Percentiles rank a stretch among this genome's conserved stretches.
Evolutionary conservation across 768 basidiomycete species (phyloP).

Genomic region (Pleurotus ostreatus): DNA sequence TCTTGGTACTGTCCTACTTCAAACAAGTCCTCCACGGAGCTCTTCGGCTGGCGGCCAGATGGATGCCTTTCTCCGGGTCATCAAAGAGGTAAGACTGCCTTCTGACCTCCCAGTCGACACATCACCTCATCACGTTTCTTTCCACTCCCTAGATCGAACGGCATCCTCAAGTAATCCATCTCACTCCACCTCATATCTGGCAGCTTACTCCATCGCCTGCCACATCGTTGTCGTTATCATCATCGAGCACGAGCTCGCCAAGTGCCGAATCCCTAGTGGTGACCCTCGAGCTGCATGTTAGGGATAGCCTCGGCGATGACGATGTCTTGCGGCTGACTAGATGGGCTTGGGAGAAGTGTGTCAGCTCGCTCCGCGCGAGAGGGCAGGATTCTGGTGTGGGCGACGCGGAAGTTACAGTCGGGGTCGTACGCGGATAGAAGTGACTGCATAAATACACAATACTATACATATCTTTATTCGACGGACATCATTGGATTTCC

Average conservation of each 20-base stretch:
- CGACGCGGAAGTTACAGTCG: slow-evolving; percentile 69
- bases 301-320: slow-evolving; percentile 58
- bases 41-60: slow-evolving; percentile 55
- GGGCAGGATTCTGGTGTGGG: slow-evolving; percentile 31
- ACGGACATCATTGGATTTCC: no score
- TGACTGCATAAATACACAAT: no score
- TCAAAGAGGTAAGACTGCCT: slow-evolving; percentile 64
- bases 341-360: slow-evolving; percentile 73
- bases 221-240: slow-evolving; percentile 9
- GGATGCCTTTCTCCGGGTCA: slow-evolving; percentile 74
- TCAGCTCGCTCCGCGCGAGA: slow-evolving; percentile 41
- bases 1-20: slow-evolving; percentile 82
- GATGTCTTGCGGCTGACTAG: slow-evolving; percentile 69
- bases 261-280: slow-evolving; percentile 50
- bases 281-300: slow-evolving; percentile 78
- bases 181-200: slow-evolving; percentile 87
- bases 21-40: slow-evolving; percentile 78
- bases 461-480: no score
- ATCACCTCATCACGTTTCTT: no score
- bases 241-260: background rate
- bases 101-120: background rate
- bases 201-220: slow-evolving; percentile 58
- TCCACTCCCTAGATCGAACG: slow-evolving; percentile 58
- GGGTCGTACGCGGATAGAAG: slow-evolving; percentile 52
- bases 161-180: slow-evolving; percentile 78